phyloP scores from a whole-genome alignment of 2,329 filamentous ascomycete species.

The Ramularia collo-cygni region DNA sequence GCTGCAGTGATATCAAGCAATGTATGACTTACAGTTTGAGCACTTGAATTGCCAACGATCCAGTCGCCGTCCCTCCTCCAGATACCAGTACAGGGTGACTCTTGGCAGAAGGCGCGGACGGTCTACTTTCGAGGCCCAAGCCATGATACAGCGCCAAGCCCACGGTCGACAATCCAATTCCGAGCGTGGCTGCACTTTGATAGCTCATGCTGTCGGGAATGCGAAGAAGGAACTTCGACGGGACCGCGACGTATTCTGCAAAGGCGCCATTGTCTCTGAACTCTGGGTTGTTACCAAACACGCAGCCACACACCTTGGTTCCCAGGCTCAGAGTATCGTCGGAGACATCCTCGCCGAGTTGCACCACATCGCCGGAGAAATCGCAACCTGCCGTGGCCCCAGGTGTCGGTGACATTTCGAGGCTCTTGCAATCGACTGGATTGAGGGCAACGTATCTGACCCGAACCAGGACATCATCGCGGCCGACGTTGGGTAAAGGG shows the following conservation, averaged over 20 bases:
- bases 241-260: slow-evolving; percentile 32
- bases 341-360: slow-evolving; percentile 41
- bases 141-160: background rate
- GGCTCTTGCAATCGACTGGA: slow-evolving; percentile 33
- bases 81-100: slow-evolving; percentile 42
- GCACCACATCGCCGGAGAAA: slow-evolving; percentile 47
- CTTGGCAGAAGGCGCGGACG: too few relatives aligned
- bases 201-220: slow-evolving; percentile 2
- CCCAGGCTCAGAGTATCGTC: slow-evolving; percentile 26
- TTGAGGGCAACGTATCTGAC: slow-evolving; percentile 30
- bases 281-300: slow-evolving; percentile 37
- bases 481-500: background rate
- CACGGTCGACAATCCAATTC: background rate
- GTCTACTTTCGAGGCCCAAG: background rate
- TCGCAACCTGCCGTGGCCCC: slow-evolving; percentile 36
- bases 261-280: slow-evolving; percentile 45
- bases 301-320: slow-evolving; percentile 45
- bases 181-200: background rate
- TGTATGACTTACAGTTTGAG: slow-evolving; percentile 27
- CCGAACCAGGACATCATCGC: background rate
- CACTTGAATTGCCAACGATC: slow-evolving; percentile 41
- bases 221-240: background rate
- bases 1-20: too few relatives aligned
- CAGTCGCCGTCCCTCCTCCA: slow-evolving; percentile 40
- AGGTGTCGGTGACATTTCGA: slow-evolving; percentile 19